Conservation (phyloP, 257 asterid genomes). For the Gentiana macrophylla region DNA sequence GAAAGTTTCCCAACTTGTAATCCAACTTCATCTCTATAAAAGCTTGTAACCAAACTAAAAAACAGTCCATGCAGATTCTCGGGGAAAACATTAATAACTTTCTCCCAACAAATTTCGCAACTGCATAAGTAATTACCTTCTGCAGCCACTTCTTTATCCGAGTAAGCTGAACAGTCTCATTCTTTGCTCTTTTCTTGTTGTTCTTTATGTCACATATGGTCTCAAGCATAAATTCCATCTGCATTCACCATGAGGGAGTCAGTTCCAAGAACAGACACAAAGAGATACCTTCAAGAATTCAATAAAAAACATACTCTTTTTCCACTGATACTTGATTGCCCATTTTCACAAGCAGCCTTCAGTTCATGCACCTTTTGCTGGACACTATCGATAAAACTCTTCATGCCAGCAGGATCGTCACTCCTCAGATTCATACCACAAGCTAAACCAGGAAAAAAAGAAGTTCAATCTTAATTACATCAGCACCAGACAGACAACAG, state of each 20-base stretch:
- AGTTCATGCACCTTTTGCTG: constrained; percentile 72
- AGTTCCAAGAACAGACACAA: constrained; percentile 12
- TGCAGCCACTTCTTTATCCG: constrained; percentile 86
- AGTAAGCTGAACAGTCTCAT: constrained; percentile 61
- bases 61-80: no score
- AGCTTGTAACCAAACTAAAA: no score
- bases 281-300: constrained; percentile 6
- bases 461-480: no score
- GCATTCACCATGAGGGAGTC: constrained; percentile 11
- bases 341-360: constrained; percentile 55
- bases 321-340: constrained; percentile 38
- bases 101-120: no score
- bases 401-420: constrained; percentile 92
- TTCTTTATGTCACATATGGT: constrained; percentile 85
- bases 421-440: constrained; percentile 96
- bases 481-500: no score
- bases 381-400: constrained; percentile 58
- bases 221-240: constrained; percentile 95
- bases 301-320: constrained; percentile 50
- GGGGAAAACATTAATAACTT: no score
- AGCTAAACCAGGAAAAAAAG: constrained; percentile 30
- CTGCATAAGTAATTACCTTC: constrained; percentile 30
- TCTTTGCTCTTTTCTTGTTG: constrained; percentile 65
- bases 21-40: no score
- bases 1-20: no score